A percentile compares a stretch with the other conserved stretches of the same genome.
Evolutionary conservation across 75 land plant genomes (phyloP).

Genomic region (Larix kaempferi): DNA sequence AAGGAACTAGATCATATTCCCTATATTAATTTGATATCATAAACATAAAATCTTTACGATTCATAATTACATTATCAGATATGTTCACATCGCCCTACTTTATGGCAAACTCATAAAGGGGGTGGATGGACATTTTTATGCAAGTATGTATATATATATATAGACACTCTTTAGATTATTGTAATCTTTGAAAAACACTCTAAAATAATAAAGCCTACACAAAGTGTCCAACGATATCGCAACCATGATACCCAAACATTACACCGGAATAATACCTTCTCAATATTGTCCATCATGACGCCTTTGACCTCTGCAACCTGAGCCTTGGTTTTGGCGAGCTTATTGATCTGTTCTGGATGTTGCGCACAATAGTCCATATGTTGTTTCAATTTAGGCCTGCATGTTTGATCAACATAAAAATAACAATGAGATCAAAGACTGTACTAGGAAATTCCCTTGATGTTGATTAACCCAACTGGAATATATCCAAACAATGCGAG

Average conservation of each 20-base stretch:
- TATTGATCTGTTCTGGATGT: slow-evolving; percentile 78
- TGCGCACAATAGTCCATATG: slow-evolving; percentile 78
- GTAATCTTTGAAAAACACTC: too few relatives aligned
- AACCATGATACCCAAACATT: background rate
- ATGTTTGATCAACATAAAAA: slow-evolving; percentile 1
- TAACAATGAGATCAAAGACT: background rate
- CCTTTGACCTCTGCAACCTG: slow-evolving; percentile 84
- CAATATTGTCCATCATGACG: slow-evolving; percentile 86
- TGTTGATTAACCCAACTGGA: background rate
- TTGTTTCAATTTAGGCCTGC: slow-evolving; percentile 66
- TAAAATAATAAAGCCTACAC: too few relatives aligned
- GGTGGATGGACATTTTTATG: too few relatives aligned
- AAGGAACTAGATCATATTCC: too few relatives aligned
- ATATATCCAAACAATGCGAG: background rate
- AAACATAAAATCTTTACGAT: too few relatives aligned
- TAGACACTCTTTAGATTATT: too few relatives aligned
- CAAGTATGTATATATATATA: too few relatives aligned
- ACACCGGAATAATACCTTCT: slow-evolving; percentile 41
- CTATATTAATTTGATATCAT: too few relatives aligned
- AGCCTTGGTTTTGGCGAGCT: slow-evolving; percentile 65
- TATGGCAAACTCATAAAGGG: too few relatives aligned
- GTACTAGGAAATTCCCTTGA: background rate
- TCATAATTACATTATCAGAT: too few relatives aligned
- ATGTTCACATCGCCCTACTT: too few relatives aligned
- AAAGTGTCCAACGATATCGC: too few relatives aligned